These are phyloP conservation scores for Colletotrichum musicola DNA, from an alignment of 2,329 filamentous ascomycete genomes.

Conservation along the genomic window DNA sequence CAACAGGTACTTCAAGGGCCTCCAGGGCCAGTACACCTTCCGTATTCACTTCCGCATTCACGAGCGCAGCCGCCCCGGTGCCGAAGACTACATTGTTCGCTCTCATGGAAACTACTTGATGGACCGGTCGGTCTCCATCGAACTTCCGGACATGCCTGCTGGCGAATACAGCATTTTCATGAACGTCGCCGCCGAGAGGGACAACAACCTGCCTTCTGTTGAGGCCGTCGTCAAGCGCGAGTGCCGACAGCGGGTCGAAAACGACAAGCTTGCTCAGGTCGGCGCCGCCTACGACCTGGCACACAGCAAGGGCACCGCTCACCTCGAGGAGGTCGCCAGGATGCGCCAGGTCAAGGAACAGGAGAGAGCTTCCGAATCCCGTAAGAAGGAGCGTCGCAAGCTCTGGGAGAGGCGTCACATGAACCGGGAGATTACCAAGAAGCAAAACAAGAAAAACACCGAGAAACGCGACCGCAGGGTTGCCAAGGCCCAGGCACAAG, in stretches of 20 bases:
- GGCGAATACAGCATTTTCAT: conserved; percentile 70
- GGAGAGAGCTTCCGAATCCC: conserved; percentile 61
- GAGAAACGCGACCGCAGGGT: conserved; percentile 49
- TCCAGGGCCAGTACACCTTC: conserved; percentile 70
- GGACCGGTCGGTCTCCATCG: conserved; percentile 69
- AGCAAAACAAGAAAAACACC: conserved; percentile 54
- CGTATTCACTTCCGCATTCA: conserved; percentile 65
- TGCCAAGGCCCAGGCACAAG: conserved; percentile 34
- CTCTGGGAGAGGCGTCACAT: conserved; percentile 64
- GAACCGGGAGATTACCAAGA: conserved; percentile 56
- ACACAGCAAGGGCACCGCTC: conserved; percentile 67
- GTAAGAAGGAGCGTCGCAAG: conserved; percentile 58
- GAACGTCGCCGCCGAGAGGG: conserved; percentile 64
- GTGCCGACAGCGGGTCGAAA: conserved; percentile 60
- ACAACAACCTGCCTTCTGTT: conserved; percentile 57
- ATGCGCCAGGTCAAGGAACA: conserved; percentile 63
- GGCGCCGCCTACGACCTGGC: conserved; percentile 71
- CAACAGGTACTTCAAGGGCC: conserved; percentile 71
- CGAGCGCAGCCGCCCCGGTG: conserved; percentile 60
- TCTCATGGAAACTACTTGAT: conserved; percentile 71
- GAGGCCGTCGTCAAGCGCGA: conserved; percentile 70
- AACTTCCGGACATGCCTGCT: conserved; percentile 66
- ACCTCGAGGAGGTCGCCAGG: conserved; percentile 63
- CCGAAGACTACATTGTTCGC: conserved; percentile 71
- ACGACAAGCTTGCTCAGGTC: conserved; percentile 70